Evolutionary conservation across 2,329 filamentous ascomycete genomes (phyloP), one percentile per base, ranked within the genome.

Genomic region (Seiridium unicorne): DNA sequence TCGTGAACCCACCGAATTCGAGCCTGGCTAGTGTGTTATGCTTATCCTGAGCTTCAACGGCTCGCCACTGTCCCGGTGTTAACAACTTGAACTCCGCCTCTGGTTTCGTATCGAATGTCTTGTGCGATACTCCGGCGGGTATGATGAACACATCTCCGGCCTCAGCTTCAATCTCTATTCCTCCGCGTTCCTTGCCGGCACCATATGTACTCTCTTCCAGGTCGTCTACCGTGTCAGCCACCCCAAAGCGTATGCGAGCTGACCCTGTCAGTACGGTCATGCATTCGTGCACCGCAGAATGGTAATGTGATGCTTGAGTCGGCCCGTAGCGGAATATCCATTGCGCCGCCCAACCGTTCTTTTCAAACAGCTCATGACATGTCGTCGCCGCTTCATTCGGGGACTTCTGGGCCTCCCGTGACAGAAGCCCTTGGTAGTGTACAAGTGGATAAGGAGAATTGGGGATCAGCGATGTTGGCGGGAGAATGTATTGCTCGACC

Each of bases 61-160:
- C 67, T 64, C 74, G 73, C n/a, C 70, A 74, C 49, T 77, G 72
- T 1, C 79, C 77, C 0, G 80, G 79, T 55, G 79, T 78, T 49
- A 82, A 67, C 44, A 82, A 70, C 35, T 61, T 65, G 60, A 82
- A 76, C 3, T 69, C 66, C 0, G 69, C 71, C 10, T 59, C 62
- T 0, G 79, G 79, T 13, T 18, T 61, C 0, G 80, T 72, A 51
- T 79, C 63, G 62, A 76, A 78, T 1, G 81, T 83, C 71, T 84
- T 85, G 66, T 85, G 82, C 40, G 80, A 76, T 1, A 81, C 74
- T 0, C 83, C 83, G 0, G 81, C 81, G 0, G 85, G 85, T 3
- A 87, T 74, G 13, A 87, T 72, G 62, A 88, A 87, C 0, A 86
- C 82, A 64, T 88, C 85, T 1, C 85, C 85, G 0, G 78, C 71